Evolutionary conservation across 2,329 filamentous ascomycete genomes (phyloP).

Genomic region (Cladosporium velox): DNA sequence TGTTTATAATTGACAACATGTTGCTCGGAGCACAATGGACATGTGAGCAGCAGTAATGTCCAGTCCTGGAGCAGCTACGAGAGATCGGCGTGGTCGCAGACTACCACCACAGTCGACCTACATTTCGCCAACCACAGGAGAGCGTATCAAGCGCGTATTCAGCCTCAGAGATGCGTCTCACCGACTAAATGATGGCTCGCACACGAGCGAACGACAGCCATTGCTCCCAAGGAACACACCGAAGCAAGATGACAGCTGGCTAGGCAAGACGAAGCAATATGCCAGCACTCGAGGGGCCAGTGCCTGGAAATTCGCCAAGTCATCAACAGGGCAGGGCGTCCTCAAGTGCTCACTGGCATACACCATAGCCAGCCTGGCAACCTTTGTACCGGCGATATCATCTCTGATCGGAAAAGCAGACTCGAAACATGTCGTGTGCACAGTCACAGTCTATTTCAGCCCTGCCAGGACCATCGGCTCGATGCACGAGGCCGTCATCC

Average conservation of each 20-base stretch:
- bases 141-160: conserved; percentile 77
- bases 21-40: not conserved
- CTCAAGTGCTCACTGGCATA: conserved; percentile 92
- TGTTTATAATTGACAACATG: not conserved
- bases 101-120: conserved; percentile 79
- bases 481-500: conserved; percentile 81
- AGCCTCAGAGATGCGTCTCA: conserved; percentile 63
- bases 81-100: conserved; percentile 9
- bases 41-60: conserved; percentile 5
- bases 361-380: conserved; percentile 80
- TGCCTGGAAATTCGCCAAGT: conserved; percentile 59
- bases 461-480: conserved; percentile 82
- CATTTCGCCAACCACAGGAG: conserved; percentile 81
- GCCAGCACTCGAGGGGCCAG: not conserved
- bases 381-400: conserved; percentile 74
- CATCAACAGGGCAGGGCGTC: conserved; percentile 74
- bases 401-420: conserved; percentile 77
- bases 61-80: not conserved
- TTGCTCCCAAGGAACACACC: conserved; percentile 25
- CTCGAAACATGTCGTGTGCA: conserved; percentile 91
- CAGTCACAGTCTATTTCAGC: conserved; percentile 93
- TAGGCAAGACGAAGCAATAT: conserved; percentile 21
- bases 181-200: conserved; percentile 36
- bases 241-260: conserved; percentile 20
- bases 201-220: conserved; percentile 39